phyloP scores from a whole-genome alignment of 495 filamentous ascomycete genomes.

The Podospora tetraspora region DNA sequence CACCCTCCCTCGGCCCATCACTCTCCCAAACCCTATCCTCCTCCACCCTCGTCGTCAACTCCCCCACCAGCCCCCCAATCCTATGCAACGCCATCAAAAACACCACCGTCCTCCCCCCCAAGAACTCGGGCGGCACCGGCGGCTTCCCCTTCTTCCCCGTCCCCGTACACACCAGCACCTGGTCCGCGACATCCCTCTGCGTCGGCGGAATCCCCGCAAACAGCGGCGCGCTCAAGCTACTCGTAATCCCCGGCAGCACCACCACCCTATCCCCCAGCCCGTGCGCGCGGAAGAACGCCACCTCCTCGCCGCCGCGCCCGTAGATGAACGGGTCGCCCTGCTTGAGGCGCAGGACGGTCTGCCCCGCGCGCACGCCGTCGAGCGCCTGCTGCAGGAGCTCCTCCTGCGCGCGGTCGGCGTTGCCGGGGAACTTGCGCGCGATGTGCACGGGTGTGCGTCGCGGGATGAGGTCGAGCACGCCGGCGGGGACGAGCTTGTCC shows the following conservation, averaged over 20 bases:
- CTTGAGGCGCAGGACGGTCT: slow-evolving; percentile 82
- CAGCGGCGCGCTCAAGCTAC: slow-evolving; percentile 76
- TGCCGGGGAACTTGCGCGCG: slow-evolving; percentile 94
- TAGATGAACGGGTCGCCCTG: slow-evolving; percentile 97
- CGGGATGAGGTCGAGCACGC: slow-evolving; percentile 82
- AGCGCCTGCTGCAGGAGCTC: slow-evolving; percentile 82
- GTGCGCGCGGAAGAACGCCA: slow-evolving; percentile 69
- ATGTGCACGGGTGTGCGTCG: slow-evolving; percentile 86
- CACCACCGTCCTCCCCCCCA: slow-evolving; percentile 75
- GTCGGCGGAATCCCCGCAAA: slow-evolving; percentile 86
- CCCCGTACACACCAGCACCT: slow-evolving; percentile 89
- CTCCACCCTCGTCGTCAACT: slow-evolving; percentile 47
- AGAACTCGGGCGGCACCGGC: slow-evolving; percentile 72
- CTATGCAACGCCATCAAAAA: slow-evolving; percentile 95
- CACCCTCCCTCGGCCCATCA: slow-evolving; percentile 32
- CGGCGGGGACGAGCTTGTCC: slow-evolving; percentile 90
- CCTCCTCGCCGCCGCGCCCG: slow-evolving; percentile 89
- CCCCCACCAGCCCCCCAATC: slow-evolving; percentile 61
- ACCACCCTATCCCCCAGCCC: slow-evolving; percentile 51
- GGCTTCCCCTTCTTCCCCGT: slow-evolving; percentile 88
- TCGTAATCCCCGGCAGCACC: slow-evolving; percentile 88
- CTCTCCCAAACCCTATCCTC: slow-evolving; percentile 34
- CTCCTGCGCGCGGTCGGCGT: slow-evolving; percentile 87
- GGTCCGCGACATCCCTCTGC: slow-evolving; percentile 83
- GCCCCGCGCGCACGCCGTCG: slow-evolving; percentile 61